These are phyloP conservation scores for Coemansia sp. DNA, from an alignment of 192 early-diverging fungal genomes.

Conservation along the genomic window DNA sequence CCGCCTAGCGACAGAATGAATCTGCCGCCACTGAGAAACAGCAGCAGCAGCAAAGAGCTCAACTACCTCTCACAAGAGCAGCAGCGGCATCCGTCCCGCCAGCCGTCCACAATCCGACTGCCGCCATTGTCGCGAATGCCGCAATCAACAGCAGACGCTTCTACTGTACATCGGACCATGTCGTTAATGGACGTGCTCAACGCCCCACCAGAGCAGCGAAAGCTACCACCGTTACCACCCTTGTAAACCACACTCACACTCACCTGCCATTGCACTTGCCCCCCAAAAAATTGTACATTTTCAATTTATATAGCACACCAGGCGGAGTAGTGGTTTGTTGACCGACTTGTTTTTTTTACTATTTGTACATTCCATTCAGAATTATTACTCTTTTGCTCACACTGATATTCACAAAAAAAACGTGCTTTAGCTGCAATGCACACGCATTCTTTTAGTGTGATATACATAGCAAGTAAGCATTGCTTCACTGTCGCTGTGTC, in stretches of 20 bases:
- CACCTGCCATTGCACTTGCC: neutral
- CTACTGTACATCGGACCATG: conserved; percentile 44
- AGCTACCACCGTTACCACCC: conserved; percentile 48
- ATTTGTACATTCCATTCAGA: neutral
- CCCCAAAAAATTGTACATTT: neutral
- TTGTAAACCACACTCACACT: conserved; percentile 7
- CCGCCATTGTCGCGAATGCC: neutral
- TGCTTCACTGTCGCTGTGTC: neutral
- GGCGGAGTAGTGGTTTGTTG: neutral
- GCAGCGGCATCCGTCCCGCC: neutral
- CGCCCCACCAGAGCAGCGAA: conserved; percentile 55
- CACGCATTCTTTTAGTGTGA: neutral
- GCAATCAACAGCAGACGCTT: neutral
- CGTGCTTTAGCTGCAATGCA: conserved; percentile 4
- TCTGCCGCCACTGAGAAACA: conserved; percentile 1
- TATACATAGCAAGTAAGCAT: neutral
- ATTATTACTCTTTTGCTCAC: neutral
- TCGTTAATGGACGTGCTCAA: conserved; percentile 56
- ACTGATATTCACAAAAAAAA: neutral
- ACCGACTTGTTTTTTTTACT: neutral
- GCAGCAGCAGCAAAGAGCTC: neutral
- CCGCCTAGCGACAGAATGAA: conserved; percentile 1
- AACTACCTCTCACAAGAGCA: neutral
- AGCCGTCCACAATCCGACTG: neutral
- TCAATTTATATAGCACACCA: neutral